Evolutionary conservation across 2,329 filamentous ascomycete genomes (phyloP).

Genomic region (Didymella pinodella): DNA sequence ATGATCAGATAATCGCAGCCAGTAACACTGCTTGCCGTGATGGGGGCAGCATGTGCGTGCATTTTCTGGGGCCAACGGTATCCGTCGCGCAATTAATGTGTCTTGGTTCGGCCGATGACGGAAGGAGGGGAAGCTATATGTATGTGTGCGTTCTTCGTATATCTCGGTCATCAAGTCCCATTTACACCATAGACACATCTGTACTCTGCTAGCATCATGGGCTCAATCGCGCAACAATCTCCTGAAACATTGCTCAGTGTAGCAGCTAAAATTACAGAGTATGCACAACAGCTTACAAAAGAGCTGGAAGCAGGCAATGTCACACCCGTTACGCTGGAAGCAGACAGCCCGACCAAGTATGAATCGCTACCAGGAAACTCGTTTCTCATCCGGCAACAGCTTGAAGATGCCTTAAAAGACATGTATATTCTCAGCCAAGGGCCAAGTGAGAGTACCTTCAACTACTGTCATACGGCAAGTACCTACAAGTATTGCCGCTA

Average conservation of each 20-base stretch:
- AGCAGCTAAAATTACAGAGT: neutral
- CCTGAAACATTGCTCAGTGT: neutral
- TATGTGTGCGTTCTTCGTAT: neutral
- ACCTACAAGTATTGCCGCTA: neutral
- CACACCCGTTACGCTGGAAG: neutral
- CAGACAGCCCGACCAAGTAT: neutral
- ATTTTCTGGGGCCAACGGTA: neutral
- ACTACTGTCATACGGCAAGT: constrained; percentile 11
- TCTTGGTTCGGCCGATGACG: constrained; percentile 15
- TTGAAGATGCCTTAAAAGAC: constrained; percentile 58
- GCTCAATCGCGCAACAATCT: neutral
- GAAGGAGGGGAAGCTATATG: constrained; percentile 6
- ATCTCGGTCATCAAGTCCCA: neutral
- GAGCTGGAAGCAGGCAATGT: neutral
- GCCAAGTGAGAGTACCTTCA: constrained; percentile 60
- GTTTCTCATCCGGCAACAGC: constrained; percentile 54
- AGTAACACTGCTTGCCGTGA: neutral
- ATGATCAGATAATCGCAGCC: constrained; percentile 27
- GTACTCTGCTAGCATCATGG: neutral
- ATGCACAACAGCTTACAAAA: neutral
- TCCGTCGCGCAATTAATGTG: neutral
- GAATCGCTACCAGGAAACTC: neutral
- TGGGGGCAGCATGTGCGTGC: neutral
- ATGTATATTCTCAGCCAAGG: constrained; percentile 59
- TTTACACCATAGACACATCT: neutral